Conservation (phyloP, 2,329 filamentous ascomycete genomes). For the Ilyonectria sp. region DNA sequence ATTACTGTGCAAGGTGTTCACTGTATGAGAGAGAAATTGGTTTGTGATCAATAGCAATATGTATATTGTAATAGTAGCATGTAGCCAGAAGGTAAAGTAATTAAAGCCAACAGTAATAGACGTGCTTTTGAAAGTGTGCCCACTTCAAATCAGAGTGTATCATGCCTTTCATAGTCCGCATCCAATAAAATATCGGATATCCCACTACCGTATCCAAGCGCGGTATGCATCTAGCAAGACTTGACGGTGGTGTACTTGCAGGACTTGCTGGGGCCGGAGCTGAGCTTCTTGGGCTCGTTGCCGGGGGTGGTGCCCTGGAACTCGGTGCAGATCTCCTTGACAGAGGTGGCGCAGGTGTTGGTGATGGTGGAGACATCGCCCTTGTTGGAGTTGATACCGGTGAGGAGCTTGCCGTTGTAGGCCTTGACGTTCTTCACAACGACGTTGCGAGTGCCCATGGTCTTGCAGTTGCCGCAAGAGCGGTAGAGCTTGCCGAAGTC, state of each 20-base stretch:
- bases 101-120: too few relatives aligned
- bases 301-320: conserved; percentile 37
- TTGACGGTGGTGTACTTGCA: conserved; percentile 44
- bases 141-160: too few relatives aligned
- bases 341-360: conserved; percentile 30
- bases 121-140: too few relatives aligned
- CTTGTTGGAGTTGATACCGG: conserved; percentile 26
- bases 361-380: conserved; percentile 28
- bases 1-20: too few relatives aligned
- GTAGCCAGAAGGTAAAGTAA: too few relatives aligned
- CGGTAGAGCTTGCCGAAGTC: conserved; percentile 26
- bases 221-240: conserved; percentile 37
- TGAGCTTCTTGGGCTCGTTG: conserved; percentile 46
- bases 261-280: conserved; percentile 37
- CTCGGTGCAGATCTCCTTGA: conserved; percentile 33
- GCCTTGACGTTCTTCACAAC: conserved; percentile 23
- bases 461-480: conserved; percentile 25
- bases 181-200: too few relatives aligned
- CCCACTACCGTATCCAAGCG: too few relatives aligned
- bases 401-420: conserved; percentile 43
- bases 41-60: too few relatives aligned
- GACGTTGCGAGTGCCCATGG: conserved; percentile 18
- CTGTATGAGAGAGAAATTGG: too few relatives aligned
- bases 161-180: too few relatives aligned
- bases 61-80: too few relatives aligned